Conservation (phyloP, 306 rosid species). For the Pterocarpus santalinus region DNA sequence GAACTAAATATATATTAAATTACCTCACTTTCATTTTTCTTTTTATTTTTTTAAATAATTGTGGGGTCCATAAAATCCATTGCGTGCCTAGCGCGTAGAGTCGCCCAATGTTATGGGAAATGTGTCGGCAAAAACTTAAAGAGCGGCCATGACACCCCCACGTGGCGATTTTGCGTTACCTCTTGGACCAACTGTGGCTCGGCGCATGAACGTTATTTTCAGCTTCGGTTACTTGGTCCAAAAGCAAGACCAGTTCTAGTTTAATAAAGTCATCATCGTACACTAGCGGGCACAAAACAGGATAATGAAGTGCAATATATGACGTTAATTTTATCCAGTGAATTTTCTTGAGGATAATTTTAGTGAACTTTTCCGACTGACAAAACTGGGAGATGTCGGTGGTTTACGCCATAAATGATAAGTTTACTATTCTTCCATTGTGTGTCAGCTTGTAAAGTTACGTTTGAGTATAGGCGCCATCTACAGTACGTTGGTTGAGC, state of each 20-base stretch:
- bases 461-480: background rate
- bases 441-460: background rate
- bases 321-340: background rate
- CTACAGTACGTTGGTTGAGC: no score
- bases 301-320: slow-evolving; percentile 31
- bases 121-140: slow-evolving; percentile 28
- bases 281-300: background rate
- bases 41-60: background rate
- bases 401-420: background rate
- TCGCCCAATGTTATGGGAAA: background rate
- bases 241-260: slow-evolving; percentile 7
- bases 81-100: slow-evolving; percentile 46
- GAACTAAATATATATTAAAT: background rate
- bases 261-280: background rate
- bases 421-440: slow-evolving; percentile 7
- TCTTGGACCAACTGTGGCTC: slow-evolving; percentile 35
- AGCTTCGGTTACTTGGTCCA: slow-evolving; percentile 54
- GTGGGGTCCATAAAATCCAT: slow-evolving; percentile 48
- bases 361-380: slow-evolving; percentile 2
- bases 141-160: background rate
- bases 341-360: slow-evolving; percentile 45
- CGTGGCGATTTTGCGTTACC: slow-evolving; percentile 36
- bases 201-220: slow-evolving; percentile 42
- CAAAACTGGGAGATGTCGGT: slow-evolving; percentile 5
- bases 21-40: background rate